phyloP scores from a whole-genome alignment of 352 stramenopile genomes.

The Globisporangium polare region DNA sequence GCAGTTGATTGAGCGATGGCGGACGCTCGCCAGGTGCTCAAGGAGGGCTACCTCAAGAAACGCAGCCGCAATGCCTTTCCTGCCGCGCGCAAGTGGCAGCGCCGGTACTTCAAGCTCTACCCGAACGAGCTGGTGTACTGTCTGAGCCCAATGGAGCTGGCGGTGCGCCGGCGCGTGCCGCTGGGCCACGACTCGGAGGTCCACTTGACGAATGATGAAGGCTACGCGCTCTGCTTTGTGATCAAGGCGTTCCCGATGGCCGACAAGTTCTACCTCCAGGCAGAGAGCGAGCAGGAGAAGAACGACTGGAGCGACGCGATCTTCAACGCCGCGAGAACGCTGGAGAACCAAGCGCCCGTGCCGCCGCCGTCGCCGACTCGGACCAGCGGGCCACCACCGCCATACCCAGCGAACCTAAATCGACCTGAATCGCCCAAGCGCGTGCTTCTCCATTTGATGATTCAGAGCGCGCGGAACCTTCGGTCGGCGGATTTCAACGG shows the following conservation, averaged over 20 bases:
- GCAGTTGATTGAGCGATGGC: slow-evolving; percentile 11
- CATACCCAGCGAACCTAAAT: slow-evolving; percentile 13
- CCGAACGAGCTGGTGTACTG: slow-evolving; percentile 62
- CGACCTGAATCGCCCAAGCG: slow-evolving; percentile 19
- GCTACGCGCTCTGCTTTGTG: slow-evolving; percentile 51
- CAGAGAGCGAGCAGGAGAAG: slow-evolving; percentile 63
- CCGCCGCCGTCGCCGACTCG: slow-evolving; percentile 6
- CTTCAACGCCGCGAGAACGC: slow-evolving; percentile 44
- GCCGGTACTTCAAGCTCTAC: slow-evolving; percentile 69
- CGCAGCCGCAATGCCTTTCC: slow-evolving; percentile 42
- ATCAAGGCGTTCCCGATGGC: slow-evolving; percentile 40
- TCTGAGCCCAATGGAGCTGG: slow-evolving; percentile 26
- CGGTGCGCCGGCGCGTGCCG: slow-evolving; percentile 32
- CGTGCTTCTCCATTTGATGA: slow-evolving; percentile 45
- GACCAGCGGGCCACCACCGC: background rate
- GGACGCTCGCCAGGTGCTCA: slow-evolving; percentile 36
- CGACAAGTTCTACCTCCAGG: slow-evolving; percentile 54
- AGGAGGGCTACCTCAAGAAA: slow-evolving; percentile 73
- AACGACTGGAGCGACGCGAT: slow-evolving; percentile 55
- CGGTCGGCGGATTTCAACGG: slow-evolving; percentile 51
- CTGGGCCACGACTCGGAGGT: slow-evolving; percentile 58
- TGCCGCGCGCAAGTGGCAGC: slow-evolving; percentile 35
- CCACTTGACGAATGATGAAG: slow-evolving; percentile 60
- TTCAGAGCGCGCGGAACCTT: slow-evolving; percentile 52
- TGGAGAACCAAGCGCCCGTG: slow-evolving; percentile 25